Conservation (phyloP, 352 stramenopile species). For the Phytophthora agathidicida region DNA sequence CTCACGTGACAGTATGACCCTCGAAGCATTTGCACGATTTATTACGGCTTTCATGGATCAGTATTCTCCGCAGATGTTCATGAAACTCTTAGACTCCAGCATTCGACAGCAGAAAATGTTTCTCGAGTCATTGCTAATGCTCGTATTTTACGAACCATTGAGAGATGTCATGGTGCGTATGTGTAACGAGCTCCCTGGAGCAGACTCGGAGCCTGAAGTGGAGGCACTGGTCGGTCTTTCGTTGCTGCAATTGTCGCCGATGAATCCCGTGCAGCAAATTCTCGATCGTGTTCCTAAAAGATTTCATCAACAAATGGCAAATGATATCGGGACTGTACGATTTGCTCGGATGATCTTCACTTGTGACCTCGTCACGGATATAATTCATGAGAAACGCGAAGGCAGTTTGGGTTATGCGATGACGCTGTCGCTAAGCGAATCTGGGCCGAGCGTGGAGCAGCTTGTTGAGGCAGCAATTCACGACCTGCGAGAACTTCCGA, state of each 20-base stretch:
- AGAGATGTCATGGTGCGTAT: slow-evolving; percentile 65
- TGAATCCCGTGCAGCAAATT: slow-evolving; percentile 8
- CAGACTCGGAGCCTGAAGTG: slow-evolving; percentile 18
- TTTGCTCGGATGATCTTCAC: slow-evolving; percentile 83
- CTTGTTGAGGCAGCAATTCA: slow-evolving; percentile 45
- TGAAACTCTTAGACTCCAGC: slow-evolving; percentile 53
- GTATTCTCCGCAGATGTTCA: slow-evolving; percentile 56
- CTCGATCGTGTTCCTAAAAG: slow-evolving; percentile 17
- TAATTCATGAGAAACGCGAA: slow-evolving; percentile 74
- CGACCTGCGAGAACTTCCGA: slow-evolving; percentile 59
- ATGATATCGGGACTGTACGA: slow-evolving; percentile 47
- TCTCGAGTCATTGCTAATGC: slow-evolving; percentile 59
- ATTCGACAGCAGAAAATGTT: slow-evolving; percentile 41
- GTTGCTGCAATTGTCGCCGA: slow-evolving; percentile 61
- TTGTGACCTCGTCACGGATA: slow-evolving; percentile 76
- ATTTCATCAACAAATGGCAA: slow-evolving; percentile 25
- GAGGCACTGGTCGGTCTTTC: slow-evolving; percentile 37
- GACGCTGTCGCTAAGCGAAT: slow-evolving; percentile 48
- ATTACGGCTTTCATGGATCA: slow-evolving; percentile 74
- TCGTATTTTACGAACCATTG: slow-evolving; percentile 72
- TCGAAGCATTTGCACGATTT: slow-evolving; percentile 66
- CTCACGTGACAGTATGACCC: slow-evolving; percentile 65
- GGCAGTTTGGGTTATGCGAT: slow-evolving; percentile 63
- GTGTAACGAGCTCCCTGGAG: slow-evolving; percentile 47
- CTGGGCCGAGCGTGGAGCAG: slow-evolving; percentile 34